These are phyloP conservation scores for Pichia membranifaciens DNA, from an alignment of 805 yeast genomes.

Conservation along the genomic window DNA sequence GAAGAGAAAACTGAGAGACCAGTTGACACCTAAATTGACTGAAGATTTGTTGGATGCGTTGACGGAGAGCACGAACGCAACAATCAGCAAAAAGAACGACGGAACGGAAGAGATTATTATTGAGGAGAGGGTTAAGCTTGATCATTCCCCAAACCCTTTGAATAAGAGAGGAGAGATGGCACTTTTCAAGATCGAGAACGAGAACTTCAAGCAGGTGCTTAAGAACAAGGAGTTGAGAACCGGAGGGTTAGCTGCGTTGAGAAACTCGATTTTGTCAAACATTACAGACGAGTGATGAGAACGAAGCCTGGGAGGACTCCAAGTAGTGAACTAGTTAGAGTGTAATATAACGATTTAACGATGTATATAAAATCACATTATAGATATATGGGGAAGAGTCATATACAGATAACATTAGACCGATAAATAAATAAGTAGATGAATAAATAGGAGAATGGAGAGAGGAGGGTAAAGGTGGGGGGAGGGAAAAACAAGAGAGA, in stretches of 20 bases:
- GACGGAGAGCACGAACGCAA: constrained; percentile 30
- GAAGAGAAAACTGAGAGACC: constrained; percentile 55
- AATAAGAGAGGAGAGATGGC: constrained; percentile 40
- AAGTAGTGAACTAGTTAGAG: neutral
- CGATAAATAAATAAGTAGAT: constrained; percentile 9
- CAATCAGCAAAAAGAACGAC: constrained; percentile 13
- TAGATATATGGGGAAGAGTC: no score
- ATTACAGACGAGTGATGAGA: constrained; percentile 13
- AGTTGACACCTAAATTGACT: constrained; percentile 59
- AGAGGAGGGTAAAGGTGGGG: neutral
- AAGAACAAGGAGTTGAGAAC: constrained; percentile 48
- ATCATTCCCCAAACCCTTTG: constrained; percentile 33
- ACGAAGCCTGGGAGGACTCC: no score
- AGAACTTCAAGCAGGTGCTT: constrained; percentile 53
- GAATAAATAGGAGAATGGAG: neutral
- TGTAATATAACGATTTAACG: neutral
- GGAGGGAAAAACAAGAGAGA: no score
- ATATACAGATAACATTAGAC: neutral
- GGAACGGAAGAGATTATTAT: constrained; percentile 16
- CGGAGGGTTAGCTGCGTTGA: constrained; percentile 62
- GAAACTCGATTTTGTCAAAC: constrained; percentile 44
- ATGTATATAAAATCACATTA: neutral
- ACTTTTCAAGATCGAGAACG: constrained; percentile 40
- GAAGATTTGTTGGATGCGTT: constrained; percentile 54
- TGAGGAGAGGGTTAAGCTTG: constrained; percentile 31